Evolutionary conservation across 495 filamentous ascomycete genomes (phyloP).

Genomic region (Thermothielavioides terrestris): DNA sequence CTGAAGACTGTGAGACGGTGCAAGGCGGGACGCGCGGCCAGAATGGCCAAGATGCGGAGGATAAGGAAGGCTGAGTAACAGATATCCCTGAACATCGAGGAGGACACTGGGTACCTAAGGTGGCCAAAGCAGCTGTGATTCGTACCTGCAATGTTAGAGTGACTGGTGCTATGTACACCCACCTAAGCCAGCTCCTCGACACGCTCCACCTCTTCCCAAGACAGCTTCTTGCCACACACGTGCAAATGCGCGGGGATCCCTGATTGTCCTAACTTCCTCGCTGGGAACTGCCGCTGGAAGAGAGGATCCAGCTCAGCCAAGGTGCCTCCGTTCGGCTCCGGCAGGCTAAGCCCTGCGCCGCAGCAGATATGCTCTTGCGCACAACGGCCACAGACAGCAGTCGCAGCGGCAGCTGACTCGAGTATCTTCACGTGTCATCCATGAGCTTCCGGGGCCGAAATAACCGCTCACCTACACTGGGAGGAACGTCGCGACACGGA

Average conservation of each 20-base stretch:
- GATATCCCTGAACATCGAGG: too few relatives aligned
- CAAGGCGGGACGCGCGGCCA: background rate
- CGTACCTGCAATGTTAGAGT: too few relatives aligned
- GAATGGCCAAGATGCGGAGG: background rate
- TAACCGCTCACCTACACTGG: too few relatives aligned
- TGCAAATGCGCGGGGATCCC: constrained; percentile 23
- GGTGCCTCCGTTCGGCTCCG: constrained; percentile 32
- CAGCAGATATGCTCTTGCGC: constrained; percentile 43
- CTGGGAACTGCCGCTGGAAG: constrained; percentile 35
- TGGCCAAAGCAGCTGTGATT: too few relatives aligned
- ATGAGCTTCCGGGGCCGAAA: background rate
- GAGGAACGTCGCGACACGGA: too few relatives aligned
- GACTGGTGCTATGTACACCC: too few relatives aligned
- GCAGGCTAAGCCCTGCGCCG: constrained; percentile 40
- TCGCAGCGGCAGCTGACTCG: background rate
- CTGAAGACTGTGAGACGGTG: constrained; percentile 24
- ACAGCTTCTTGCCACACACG: background rate
- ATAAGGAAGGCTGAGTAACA: too few relatives aligned
- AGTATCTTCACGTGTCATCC: background rate
- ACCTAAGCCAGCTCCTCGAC: background rate
- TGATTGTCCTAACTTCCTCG: constrained; percentile 32
- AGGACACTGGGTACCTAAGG: background rate
- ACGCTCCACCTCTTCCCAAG: background rate
- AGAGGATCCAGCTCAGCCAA: constrained; percentile 45
- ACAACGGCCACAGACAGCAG: constrained; percentile 14